Evolutionary conservation across 2,329 filamentous ascomycete genomes (phyloP), one percentile per base, ranked within the genome.

Genomic region (Juglanconis oblonga): DNA sequence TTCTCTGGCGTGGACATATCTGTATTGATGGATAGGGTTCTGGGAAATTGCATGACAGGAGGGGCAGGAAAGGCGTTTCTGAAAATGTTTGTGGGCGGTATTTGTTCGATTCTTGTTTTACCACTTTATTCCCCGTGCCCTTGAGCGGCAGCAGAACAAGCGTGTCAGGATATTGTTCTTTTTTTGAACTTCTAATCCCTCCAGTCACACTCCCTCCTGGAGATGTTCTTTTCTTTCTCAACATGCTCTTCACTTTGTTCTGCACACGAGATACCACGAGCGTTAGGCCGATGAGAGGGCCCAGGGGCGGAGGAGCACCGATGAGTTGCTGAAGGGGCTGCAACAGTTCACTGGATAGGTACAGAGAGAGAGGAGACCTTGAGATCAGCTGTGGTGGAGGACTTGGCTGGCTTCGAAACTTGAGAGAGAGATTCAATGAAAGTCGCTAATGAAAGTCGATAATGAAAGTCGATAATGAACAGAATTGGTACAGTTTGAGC

Each of bases 141-240:
- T 51, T 33, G 35, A 49, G 61, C 17, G 57, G 61, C 61, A 62
- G 53, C 58, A 62, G 35, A 40, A 57, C 54, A 57, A 53, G 57
- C 29, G 40, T 50, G 57, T 49, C 54, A 57, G 54, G 54, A 57
- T 42, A 58, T 32, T 54, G 35, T 44, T 50, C 38, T 60, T 57
- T 42, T 55, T 57, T 24, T 45, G 8, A 57, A 57, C 55, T 59
- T 57, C 42, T 36, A 57, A 56, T 48, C 24, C 24, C 54, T 57
- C 61, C 58, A 62, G 54, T 29, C 61, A 61, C 44, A 57, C 44
- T 61, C 59, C 35, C 52, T 61, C 49, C 47, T 51, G 61, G 57
- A 54, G 52, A 29, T n/a, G 45, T 33, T 32, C 5, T 62, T 55
- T 51, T 52, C 52, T 40, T 62, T 56, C 48, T 54, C 36, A 33